Evolutionary conservation across 371 early-diverging fungal species (phyloP).

Genomic region (Mucor racemosus): DNA sequence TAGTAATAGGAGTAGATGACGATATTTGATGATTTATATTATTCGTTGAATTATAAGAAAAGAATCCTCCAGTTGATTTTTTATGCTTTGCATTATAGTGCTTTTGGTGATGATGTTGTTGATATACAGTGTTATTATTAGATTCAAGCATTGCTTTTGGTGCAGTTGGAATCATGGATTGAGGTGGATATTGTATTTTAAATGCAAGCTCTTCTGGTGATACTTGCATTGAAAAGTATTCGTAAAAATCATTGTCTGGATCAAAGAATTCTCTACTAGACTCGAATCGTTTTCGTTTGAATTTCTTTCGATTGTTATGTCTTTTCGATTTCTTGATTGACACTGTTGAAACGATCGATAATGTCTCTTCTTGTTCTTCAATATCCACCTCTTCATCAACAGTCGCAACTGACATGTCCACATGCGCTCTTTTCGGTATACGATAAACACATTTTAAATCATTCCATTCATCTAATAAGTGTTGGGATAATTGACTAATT

Average conservation of each 20-base stretch:
- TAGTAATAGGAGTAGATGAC: constrained; percentile 1
- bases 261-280: constrained; percentile 40
- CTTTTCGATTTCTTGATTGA: neutral
- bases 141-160: constrained; percentile 42
- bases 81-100: constrained; percentile 12
- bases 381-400: neutral
- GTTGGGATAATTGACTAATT: constrained; percentile 40
- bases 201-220: constrained; percentile 27
- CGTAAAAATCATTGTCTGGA: constrained; percentile 38
- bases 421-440: constrained; percentile 53
- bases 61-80: constrained; percentile 8
- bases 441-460: constrained; percentile 57
- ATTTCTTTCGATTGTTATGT: neutral
- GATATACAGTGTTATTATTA: neutral
- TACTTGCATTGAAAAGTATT: constrained; percentile 33
- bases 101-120: constrained; percentile 10
- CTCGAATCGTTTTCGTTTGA: constrained; percentile 9
- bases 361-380: neutral
- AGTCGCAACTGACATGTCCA: neutral
- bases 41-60: constrained; percentile 12
- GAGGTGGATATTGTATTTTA: constrained; percentile 34
- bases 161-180: constrained; percentile 33
- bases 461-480: constrained; percentile 54
- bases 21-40: constrained; percentile 14
- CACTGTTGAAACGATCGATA: neutral